phyloP scores from a whole-genome alignment of 108 stramenopile species.

The Epithemia pelagica region DNA sequence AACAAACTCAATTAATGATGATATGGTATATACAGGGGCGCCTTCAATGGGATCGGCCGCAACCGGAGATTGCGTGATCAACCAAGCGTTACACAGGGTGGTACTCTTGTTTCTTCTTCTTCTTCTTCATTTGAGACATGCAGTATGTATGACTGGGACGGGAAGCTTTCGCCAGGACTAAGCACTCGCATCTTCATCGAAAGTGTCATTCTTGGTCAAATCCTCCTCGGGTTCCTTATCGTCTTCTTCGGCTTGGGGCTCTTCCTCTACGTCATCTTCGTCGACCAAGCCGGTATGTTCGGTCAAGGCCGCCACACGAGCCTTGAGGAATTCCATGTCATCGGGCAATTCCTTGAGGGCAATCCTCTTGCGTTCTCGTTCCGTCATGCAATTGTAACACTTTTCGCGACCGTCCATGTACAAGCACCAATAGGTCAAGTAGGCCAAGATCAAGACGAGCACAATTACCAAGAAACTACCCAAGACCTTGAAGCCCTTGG shows the following conservation, averaged over 20 bases:
- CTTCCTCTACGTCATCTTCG: slow-evolving; percentile 9
- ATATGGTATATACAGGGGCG: background rate
- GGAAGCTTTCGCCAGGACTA: background rate
- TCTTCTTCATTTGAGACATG: too few relatives aligned
- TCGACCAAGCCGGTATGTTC: slow-evolving; percentile 44
- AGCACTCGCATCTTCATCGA: background rate
- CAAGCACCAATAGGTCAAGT: slow-evolving; percentile 33
- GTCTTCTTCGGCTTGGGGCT: slow-evolving; percentile 2
- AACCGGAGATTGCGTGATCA: background rate
- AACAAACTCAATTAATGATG: too few relatives aligned
- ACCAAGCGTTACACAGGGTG: background rate
- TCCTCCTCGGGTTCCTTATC: background rate
- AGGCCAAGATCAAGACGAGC: slow-evolving; percentile 23
- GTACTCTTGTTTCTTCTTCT: too few relatives aligned
- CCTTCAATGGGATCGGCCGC: background rate
- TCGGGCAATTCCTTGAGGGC: slow-evolving; percentile 29
- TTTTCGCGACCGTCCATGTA: slow-evolving; percentile 35
- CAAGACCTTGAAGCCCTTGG: slow-evolving; percentile 56
- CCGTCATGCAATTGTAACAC: slow-evolving; percentile 21
- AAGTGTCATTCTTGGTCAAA: background rate
- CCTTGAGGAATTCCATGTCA: slow-evolving; percentile 47
- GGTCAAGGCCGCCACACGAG: slow-evolving; percentile 21
- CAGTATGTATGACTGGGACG: too few relatives aligned
- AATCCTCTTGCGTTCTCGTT: slow-evolving; percentile 22
- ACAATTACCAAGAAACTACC: slow-evolving; percentile 48